A percentile compares a stretch with the other conserved stretches of the same genome.
These are phyloP conservation scores for Globisporangium uncinulatum DNA, from an alignment of 352 stramenopile species.

Conservation along the genomic window DNA sequence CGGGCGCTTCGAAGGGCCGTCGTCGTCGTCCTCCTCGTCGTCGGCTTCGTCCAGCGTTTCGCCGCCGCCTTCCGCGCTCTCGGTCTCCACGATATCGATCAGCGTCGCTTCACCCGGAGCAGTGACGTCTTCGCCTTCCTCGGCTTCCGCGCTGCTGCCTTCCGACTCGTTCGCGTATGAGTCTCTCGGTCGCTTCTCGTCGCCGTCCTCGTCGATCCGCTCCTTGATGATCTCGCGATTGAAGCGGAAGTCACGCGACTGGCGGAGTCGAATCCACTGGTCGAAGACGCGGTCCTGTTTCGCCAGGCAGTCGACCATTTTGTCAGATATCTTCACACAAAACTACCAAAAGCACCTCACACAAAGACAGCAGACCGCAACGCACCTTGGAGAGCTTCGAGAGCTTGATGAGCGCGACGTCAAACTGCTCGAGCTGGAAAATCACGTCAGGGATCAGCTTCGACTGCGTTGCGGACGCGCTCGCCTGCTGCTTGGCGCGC, in stretches of 20 bases:
- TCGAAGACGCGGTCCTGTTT: conserved; percentile 36
- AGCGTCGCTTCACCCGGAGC: conserved; percentile 6
- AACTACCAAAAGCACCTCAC: neutral
- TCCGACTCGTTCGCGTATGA: conserved; percentile 13
- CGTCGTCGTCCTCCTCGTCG: conserved; percentile 2
- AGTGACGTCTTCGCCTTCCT: conserved; percentile 7
- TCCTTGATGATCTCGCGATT: conserved; percentile 32
- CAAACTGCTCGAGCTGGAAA: conserved; percentile 66
- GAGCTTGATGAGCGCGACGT: conserved; percentile 57
- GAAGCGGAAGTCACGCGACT: conserved; percentile 48
- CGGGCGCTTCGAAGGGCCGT: conserved; percentile 2
- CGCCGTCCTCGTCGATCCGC: conserved; percentile 16
- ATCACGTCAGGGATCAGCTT: conserved; percentile 64
- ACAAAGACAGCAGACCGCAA: neutral
- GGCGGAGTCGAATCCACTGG: conserved; percentile 40
- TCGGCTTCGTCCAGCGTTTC: conserved; percentile 9
- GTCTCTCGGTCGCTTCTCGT: conserved; percentile 10
- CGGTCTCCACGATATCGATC: conserved; percentile 10
- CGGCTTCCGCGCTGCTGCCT: conserved; percentile 7
- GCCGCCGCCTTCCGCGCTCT: conserved; percentile 9
- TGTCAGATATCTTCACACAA: neutral
- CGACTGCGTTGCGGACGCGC: conserved; percentile 20
- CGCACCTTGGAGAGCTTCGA: conserved; percentile 54
- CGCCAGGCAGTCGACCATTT: neutral
- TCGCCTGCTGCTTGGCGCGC: conserved; percentile 3